A percentile compares a stretch with the other conserved stretches of the same genome.
Conservation (phyloP, 495 filamentous ascomycete genomes). For the Saxophila tyrrhenica region DNA sequence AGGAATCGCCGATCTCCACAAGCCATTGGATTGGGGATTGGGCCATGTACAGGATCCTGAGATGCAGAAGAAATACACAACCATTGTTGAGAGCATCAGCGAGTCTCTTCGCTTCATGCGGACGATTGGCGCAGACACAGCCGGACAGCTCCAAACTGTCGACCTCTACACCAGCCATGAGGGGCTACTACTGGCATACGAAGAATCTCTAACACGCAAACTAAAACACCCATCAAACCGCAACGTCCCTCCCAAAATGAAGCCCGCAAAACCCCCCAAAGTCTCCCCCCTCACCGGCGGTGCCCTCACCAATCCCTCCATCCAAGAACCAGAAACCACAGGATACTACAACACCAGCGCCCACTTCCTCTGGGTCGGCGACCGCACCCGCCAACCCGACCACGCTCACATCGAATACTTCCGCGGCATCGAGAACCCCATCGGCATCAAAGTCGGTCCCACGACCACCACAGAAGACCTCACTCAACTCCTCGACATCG, state of each 20-base stretch:
- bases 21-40: conserved; percentile 86
- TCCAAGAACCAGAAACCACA: conserved; percentile 39
- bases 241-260: neutral
- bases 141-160: conserved; percentile 77
- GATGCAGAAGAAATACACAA: conserved; percentile 72
- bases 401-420: conserved; percentile 96
- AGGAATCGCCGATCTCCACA: conserved; percentile 86
- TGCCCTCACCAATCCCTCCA: conserved; percentile 2
- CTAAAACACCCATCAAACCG: conserved; percentile 49
- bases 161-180: conserved; percentile 95
- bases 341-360: conserved; percentile 71
- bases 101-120: conserved; percentile 93
- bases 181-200: conserved; percentile 88
- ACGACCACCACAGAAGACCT: conserved; percentile 65
- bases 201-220: conserved; percentile 68
- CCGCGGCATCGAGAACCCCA: conserved; percentile 86
- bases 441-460: conserved; percentile 92
- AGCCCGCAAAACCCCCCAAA: conserved; percentile 1
- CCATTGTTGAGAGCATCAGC: conserved; percentile 71
- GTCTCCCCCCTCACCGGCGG: conserved; percentile 14
- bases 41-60: conserved; percentile 80
- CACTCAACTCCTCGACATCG: conserved; percentile 60
- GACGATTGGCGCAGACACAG: conserved; percentile 82
- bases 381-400: conserved; percentile 84
- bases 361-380: conserved; percentile 97